Evolutionary conservation across 1,284 basidiomycete species (phyloP), one percentile per base, ranked within the genome.

Genomic region (Pterulicium gracile): DNA sequence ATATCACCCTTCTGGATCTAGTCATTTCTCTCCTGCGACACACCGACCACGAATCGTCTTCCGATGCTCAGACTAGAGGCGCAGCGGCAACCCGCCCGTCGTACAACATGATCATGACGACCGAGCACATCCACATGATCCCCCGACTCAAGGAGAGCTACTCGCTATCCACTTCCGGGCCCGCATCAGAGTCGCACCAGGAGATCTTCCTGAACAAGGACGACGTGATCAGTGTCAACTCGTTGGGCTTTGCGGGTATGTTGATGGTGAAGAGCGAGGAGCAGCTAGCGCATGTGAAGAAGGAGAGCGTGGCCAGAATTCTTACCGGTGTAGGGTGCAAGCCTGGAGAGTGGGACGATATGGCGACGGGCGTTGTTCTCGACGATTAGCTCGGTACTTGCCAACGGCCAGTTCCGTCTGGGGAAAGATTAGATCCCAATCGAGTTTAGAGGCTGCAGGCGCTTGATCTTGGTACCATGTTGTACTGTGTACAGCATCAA

Each of bases 211-310:
- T 41, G 19, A 15, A 20, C 39, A 41, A 41, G 39, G 27, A 32
- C 19, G 39, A 41, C 39, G 13, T 41, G 10, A 10, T 94, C 39
- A 77, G 77, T 53, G 70, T 94, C 24, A 93, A 94, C 60, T 73
- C 89, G 42, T 72, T 92, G 24, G 91, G 87, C n/a, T 93, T 83
- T 58, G 85, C 88, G 12, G 90, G 91, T 2, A 77, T 88, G 79
- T 56, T 93, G 50, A 73, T 94, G 44, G 88, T 88, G 36, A 88
- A 83, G 66, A 88, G 81, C 53, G 76, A 82, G 49, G 69, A 69
- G 17, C 87, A 91, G 65, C 60, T 88, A 43, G 75, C 77, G 49
- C 73, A 72, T 0, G 74, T 91, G 34, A 75, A 75, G 60, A 65
- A 64, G 46, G 77, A 80, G 59, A 72, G 77, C 2, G 63, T 83